Conservation (phyloP, 495 filamentous ascomycete species). For the Choiromyces venosus region DNA sequence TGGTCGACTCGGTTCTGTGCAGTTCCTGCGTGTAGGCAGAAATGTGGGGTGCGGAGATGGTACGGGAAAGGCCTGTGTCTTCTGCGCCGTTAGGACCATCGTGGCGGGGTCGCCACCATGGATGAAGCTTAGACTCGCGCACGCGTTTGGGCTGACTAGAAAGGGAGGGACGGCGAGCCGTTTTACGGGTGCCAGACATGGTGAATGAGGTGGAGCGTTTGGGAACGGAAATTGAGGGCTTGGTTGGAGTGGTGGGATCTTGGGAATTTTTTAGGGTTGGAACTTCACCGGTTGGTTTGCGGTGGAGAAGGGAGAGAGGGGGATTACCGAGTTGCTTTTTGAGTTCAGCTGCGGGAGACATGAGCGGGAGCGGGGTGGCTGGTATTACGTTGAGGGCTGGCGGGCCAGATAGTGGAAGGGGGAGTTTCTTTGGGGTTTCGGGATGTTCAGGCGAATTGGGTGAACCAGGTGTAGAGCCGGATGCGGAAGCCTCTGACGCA, state of each 20-base stretch:
- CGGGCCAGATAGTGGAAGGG: constrained; percentile 6
- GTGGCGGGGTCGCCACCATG: constrained; percentile 34
- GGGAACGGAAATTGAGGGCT: constrained; percentile 9
- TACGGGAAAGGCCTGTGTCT: constrained; percentile 25
- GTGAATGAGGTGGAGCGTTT: constrained; percentile 10
- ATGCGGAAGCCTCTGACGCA: constrained; percentile 18
- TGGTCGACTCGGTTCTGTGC: background rate
- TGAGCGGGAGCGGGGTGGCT: constrained; percentile 27
- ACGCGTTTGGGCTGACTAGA: constrained; percentile 19
- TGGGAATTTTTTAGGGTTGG: constrained; percentile 6
- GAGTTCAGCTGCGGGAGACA: constrained; percentile 21
- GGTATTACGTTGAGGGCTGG: constrained; percentile 33
- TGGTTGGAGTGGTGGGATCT: constrained; percentile 1
- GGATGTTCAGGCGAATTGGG: background rate
- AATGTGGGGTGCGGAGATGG: constrained; percentile 9
- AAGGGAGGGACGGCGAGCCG: constrained; percentile 23
- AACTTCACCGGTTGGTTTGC: constrained; percentile 19
- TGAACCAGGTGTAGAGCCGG: constrained; percentile 5
- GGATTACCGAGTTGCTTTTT: constrained; percentile 35
- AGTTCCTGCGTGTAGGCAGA: background rate
- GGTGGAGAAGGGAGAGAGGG: constrained; percentile 21
- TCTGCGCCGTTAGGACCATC: constrained; percentile 16
- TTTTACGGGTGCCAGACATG: constrained; percentile 16
- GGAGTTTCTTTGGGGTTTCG: constrained; percentile 15
- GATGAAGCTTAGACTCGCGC: constrained; percentile 32